Evolutionary conservation across 2,329 filamentous ascomycete genomes (phyloP).

Genomic region (Aspergillus piperis): DNA sequence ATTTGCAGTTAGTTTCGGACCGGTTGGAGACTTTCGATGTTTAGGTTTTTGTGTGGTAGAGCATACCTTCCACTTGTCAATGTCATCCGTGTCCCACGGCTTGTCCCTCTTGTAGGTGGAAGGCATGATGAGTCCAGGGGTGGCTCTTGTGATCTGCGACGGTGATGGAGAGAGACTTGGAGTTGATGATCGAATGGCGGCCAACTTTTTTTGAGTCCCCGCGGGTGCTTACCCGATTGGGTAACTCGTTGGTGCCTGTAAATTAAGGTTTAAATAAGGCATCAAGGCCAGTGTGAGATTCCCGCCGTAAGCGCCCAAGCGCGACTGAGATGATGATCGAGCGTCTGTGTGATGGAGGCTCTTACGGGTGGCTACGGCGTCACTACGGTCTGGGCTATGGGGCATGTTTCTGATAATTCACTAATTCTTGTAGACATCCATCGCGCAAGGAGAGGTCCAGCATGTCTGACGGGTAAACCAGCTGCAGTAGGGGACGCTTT

Average conservation of each 20-base stretch:
- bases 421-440: neutral
- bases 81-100: constrained; percentile 93
- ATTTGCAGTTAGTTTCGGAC: constrained; percentile 11
- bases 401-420: neutral
- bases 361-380: neutral
- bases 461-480: too few relatives aligned
- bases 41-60: too few relatives aligned
- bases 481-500: too few relatives aligned
- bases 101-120: constrained; percentile 88
- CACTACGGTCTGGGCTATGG: neutral
- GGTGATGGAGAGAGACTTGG: constrained; percentile 4
- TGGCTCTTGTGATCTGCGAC: constrained; percentile 8
- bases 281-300: neutral
- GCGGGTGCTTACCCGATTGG: constrained; percentile 26
- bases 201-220: constrained; percentile 25
- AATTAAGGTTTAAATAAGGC: constrained; percentile 8
- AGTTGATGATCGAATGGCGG: constrained; percentile 18
- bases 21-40: neutral
- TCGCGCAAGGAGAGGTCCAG: neutral
- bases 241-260: constrained; percentile 3
- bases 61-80: constrained; percentile 88
- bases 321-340: constrained; percentile 12
- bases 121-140: constrained; percentile 62
- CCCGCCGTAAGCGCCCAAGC: constrained; percentile 23
- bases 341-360: constrained; percentile 11